Conservation (phyloP, 371 early-diverging fungal genomes). For the Dipsacomyces acuminosporus region DNA sequence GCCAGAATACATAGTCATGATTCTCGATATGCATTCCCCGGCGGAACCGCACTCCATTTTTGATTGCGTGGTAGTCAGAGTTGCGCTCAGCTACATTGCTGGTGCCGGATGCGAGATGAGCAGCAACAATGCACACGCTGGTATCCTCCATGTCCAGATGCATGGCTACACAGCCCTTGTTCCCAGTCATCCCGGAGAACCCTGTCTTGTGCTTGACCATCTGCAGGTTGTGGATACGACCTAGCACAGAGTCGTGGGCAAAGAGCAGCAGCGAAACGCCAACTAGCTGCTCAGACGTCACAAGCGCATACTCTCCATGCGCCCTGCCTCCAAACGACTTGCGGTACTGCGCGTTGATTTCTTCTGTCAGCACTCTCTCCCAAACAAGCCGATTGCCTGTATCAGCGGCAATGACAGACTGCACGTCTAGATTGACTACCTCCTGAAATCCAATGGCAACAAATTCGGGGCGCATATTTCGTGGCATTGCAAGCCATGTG, state of each 20-base stretch:
- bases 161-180: constrained; percentile 84
- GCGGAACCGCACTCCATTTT: constrained; percentile 65
- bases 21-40: constrained; percentile 60
- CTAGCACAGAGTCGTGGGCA: constrained; percentile 61
- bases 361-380: constrained; percentile 61
- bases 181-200: constrained; percentile 77
- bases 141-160: constrained; percentile 85
- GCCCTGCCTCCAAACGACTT: constrained; percentile 34
- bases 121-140: constrained; percentile 79
- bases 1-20: constrained; percentile 66
- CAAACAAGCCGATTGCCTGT: constrained; percentile 57
- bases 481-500: constrained; percentile 39
- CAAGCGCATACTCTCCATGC: constrained; percentile 57
- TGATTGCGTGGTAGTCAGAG: constrained; percentile 76
- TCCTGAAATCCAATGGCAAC: constrained; percentile 90
- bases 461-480: constrained; percentile 62
- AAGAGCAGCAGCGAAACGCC: constrained; percentile 82
- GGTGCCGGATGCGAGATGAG: constrained; percentile 92
- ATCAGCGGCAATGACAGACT: constrained; percentile 81
- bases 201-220: constrained; percentile 79
- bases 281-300: constrained; percentile 82
- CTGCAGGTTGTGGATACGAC: constrained; percentile 79
- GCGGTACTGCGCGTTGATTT: constrained; percentile 51
- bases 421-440: constrained; percentile 83
- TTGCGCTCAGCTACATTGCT: constrained; percentile 78